phyloP scores from a whole-genome alignment of 805 yeast genomes.

The Lachancea quebecensis region DNA sequence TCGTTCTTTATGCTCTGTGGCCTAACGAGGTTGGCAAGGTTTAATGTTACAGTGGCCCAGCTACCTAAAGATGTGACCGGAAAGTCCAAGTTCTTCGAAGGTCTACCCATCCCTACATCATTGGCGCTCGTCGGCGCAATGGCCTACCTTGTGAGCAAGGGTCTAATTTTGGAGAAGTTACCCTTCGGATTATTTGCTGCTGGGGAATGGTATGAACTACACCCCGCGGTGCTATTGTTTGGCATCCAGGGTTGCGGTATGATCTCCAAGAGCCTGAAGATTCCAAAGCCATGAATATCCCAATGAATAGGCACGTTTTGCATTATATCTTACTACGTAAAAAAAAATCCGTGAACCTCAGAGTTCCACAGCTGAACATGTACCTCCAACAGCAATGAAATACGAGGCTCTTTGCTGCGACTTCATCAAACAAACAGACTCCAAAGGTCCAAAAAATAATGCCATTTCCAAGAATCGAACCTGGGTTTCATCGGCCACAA shows the following conservation, averaged over 20 bases:
- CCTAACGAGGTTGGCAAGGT: slow-evolving; percentile 86
- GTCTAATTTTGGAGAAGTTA: slow-evolving; percentile 42
- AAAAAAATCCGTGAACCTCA: no score
- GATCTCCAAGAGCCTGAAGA: slow-evolving; percentile 83
- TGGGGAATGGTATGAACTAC: slow-evolving; percentile 63
- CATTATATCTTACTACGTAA: no score
- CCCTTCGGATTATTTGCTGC: slow-evolving; percentile 60
- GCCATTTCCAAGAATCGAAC: slow-evolving; percentile 39
- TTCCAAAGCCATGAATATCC: slow-evolving; percentile 63
- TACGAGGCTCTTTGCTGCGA: no score
- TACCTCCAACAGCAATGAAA: no score
- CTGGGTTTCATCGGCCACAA: slow-evolving; percentile 38
- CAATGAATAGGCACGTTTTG: no score
- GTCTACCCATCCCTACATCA: slow-evolving; percentile 91
- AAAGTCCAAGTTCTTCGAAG: slow-evolving; percentile 88
- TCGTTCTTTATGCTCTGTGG: slow-evolving; percentile 90
- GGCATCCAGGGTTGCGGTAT: slow-evolving; percentile 80
- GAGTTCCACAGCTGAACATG: no score
- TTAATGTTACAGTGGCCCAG: slow-evolving; percentile 87
- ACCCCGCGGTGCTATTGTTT: slow-evolving; percentile 59
- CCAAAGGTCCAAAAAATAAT: slow-evolving; percentile 8
- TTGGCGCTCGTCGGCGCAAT: slow-evolving; percentile 64
- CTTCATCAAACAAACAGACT: background rate
- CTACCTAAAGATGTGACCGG: slow-evolving; percentile 87
- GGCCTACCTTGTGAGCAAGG: slow-evolving; percentile 57